Conservation (phyloP, 768 basidiomycete species). For the Tricholoma flavovirens region DNA sequence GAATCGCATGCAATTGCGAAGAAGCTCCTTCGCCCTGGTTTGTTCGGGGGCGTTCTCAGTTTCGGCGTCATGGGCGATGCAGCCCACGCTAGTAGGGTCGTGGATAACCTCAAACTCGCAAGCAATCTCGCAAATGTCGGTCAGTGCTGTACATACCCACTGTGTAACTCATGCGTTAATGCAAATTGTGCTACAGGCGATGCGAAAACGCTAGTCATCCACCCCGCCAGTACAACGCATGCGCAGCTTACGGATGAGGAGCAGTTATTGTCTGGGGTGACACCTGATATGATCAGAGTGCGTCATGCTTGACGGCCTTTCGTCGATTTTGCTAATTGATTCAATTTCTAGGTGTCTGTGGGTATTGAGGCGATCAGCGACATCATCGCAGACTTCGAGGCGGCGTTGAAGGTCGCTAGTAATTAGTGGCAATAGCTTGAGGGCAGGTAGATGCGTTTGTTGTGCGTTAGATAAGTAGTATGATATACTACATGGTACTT, state of each 20-base stretch:
- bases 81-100: constrained; percentile 47
- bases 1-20: constrained; percentile 53
- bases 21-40: constrained; percentile 45
- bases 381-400: constrained; percentile 34
- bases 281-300: constrained; percentile 70
- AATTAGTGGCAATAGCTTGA: neutral
- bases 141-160: constrained; percentile 17
- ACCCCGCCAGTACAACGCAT: constrained; percentile 76
- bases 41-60: constrained; percentile 69
- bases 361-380: constrained; percentile 34
- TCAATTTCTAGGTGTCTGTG: constrained; percentile 25
- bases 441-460: too few relatives aligned
- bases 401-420: constrained; percentile 14
- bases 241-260: constrained; percentile 60
- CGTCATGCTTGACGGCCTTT: constrained; percentile 10
- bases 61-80: constrained; percentile 68
- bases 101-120: constrained; percentile 66
- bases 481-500: too few relatives aligned
- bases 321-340: neutral
- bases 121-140: constrained; percentile 73
- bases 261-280: constrained; percentile 60
- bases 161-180: neutral
- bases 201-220: constrained; percentile 77
- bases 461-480: too few relatives aligned
- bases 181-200: constrained; percentile 34